phyloP scores from a whole-genome alignment of 2,329 filamentous ascomycete genomes.

The Akanthomyces dipterigenus region DNA sequence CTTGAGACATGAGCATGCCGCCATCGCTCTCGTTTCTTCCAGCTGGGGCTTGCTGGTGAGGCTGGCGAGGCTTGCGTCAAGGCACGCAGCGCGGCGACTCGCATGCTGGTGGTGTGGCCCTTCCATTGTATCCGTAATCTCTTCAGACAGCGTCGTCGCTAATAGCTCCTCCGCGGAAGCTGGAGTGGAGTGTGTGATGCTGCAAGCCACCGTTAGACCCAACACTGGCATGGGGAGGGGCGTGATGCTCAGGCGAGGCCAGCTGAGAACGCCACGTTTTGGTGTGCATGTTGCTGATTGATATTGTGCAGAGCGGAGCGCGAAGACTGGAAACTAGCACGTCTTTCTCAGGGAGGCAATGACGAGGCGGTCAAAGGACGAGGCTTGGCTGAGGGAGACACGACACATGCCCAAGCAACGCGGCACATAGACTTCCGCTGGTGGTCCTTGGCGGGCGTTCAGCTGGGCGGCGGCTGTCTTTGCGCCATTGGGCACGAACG shows the following conservation, averaged over 20 bases:
- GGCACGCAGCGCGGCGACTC: neutral
- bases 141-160: neutral
- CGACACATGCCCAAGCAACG: neutral
- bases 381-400: neutral
- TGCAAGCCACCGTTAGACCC: neutral
- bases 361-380: neutral
- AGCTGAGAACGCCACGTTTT: slow-evolving; percentile 6
- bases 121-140: neutral
- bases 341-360: neutral
- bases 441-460: neutral
- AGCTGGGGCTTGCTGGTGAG: slow-evolving; percentile 7
- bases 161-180: neutral
- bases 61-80: neutral
- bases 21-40: neutral
- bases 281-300: neutral
- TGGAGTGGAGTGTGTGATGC: neutral
- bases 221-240: neutral
- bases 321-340: neutral
- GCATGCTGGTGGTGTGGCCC: neutral
- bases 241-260: neutral
- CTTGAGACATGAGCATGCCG: neutral
- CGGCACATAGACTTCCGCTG: neutral
- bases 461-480: neutral
- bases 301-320: too few relatives aligned
- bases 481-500: neutral